Evolutionary conservation across 2,329 filamentous ascomycete species (phyloP), one percentile per base, ranked within the genome.

Genomic region (Lachnellula cervina): DNA sequence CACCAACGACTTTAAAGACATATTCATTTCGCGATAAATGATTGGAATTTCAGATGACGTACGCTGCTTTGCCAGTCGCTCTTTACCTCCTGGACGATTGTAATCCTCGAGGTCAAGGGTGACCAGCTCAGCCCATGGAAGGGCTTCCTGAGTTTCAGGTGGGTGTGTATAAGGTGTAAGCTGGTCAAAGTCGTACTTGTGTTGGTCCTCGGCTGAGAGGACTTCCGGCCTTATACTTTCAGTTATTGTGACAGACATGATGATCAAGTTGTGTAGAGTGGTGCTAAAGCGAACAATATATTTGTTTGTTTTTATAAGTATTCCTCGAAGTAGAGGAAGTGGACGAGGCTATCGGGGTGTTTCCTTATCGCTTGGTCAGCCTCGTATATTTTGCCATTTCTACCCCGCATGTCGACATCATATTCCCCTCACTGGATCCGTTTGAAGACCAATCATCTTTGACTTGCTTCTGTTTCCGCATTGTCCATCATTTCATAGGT

Each of bases 91-190:
- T 0, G 76, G 74, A 21, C 72, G 69, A 43, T 74, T 71, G 59
- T 76, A 81, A 23, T 75, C 71, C 40, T 72, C 71, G 0, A 82
- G 72, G 54, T 82, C 79, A 7, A 83, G 74, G 1, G 77, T 82
- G 5, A 80, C 73, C 2, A 82, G 74, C 52, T 82, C 80, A 1
- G 79, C 74, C 78, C 79, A 83, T 16, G 62, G 64, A 9, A 72
- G 57, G 9, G 76, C 62, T 53, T 73, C 74, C 49, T 76, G 76
- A 2, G 76, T 78, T 61, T 75, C 76, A 1, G 76, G 75, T 25
- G 75, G 73, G 49, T 78, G 75, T 2, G 71, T 68, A 53, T 78
- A 77, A 48, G 66, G 60, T 46, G 72, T 69, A 25, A 77, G 65
- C 5, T 65, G 64, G 8, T 54, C 50, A 54, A 63, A 67, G 35